These are phyloP conservation scores for Triticum monococcum DNA, from an alignment of 176 grass and related monocot species.

Conservation along the genomic window DNA sequence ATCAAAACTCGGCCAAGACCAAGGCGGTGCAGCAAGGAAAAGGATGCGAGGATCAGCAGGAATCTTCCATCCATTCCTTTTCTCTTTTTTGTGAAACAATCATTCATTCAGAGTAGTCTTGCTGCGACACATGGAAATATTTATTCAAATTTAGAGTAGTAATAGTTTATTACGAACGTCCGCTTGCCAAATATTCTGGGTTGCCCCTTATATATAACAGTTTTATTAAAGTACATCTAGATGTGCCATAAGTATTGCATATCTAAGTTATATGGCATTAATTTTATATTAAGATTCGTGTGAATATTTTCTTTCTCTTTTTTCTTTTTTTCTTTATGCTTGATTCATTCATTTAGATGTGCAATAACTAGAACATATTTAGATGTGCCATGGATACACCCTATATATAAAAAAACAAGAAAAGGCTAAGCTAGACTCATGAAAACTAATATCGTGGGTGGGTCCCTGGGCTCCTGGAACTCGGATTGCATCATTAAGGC, in stretches of 20 bases:
- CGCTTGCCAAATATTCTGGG: slow-evolving; percentile 39
- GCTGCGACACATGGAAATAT: neutral
- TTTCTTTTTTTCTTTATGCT: no score
- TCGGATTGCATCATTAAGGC: slow-evolving; percentile 17
- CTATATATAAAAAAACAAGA: neutral
- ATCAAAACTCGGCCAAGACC: slow-evolving; percentile 37
- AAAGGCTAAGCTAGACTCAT: neutral
- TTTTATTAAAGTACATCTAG: no score
- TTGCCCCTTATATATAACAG: no score
- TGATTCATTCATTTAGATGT: no score
- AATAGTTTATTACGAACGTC: neutral
- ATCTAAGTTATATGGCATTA: no score
- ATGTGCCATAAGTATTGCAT: no score
- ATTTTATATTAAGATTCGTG: no score
- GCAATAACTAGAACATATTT: no score
- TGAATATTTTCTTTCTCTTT: no score
- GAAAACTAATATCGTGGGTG: neutral
- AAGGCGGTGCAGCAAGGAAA: neutral
- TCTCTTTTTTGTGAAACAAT: no score
- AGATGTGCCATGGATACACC: no score
- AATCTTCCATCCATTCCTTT: neutral
- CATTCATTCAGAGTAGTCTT: neutral
- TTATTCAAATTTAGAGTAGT: neutral
- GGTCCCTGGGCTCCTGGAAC: neutral
- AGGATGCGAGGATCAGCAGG: slow-evolving; percentile 26